Percentiles rank a stretch among this genome's conserved stretches.
Evolutionary conservation across 192 early-diverging fungal genomes (phyloP).

Genomic region (Entophlyctis helioformis): DNA sequence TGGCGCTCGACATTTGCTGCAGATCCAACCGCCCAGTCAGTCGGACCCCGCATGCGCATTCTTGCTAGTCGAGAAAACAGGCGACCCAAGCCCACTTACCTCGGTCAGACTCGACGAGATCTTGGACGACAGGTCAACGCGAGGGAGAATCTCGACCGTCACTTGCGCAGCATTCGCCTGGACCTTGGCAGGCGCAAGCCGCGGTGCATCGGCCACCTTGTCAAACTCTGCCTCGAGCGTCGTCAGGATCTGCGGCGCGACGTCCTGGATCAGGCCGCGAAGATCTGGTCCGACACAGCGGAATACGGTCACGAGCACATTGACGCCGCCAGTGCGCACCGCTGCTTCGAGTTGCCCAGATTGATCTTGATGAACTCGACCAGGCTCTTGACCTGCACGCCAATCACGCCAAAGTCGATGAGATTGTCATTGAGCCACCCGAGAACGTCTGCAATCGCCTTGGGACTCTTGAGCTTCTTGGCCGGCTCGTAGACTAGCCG

Average conservation of each 20-base stretch:
- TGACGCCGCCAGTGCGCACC: conserved; percentile 69
- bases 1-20: no score
- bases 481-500: conserved; percentile 56
- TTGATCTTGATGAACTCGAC: conserved; percentile 76
- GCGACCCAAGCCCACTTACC: conserved; percentile 12
- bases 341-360: conserved; percentile 73
- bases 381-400: conserved; percentile 62
- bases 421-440: conserved; percentile 76
- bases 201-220: conserved; percentile 59
- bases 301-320: conserved; percentile 68
- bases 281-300: conserved; percentile 77
- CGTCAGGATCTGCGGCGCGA: conserved; percentile 68
- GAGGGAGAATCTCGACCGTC: conserved; percentile 76
- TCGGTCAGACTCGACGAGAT: conserved; percentile 48
- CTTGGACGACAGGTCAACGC: conserved; percentile 62
- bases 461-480: conserved; percentile 75
- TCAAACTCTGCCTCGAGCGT: conserved; percentile 89
- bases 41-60: background rate
- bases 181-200: conserved; percentile 50
- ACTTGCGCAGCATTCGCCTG: conserved; percentile 2
- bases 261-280: conserved; percentile 73
- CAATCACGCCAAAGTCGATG: conserved; percentile 81
- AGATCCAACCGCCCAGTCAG: background rate
- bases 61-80: background rate
- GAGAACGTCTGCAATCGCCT: conserved; percentile 76